phyloP scores from a whole-genome alignment of 768 basidiomycete species.

The Leccinum broughii region DNA sequence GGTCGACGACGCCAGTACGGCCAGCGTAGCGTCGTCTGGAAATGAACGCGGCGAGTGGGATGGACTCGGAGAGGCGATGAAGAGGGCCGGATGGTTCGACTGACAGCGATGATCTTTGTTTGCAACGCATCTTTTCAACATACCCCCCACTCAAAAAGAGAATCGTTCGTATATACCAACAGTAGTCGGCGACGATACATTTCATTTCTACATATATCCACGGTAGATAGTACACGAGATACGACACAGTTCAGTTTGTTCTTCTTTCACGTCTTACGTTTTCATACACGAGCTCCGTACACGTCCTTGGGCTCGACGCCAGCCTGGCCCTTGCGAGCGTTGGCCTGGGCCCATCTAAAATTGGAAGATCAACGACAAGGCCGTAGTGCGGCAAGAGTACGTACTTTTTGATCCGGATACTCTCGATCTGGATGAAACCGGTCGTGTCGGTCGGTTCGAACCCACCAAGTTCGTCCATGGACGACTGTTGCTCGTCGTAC shows the following conservation, averaged over 20 bases:
- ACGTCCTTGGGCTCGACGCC: constrained; percentile 79
- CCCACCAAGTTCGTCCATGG: constrained; percentile 98
- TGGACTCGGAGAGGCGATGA: constrained; percentile 74
- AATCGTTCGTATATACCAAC: not conserved
- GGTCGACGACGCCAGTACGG: not conserved
- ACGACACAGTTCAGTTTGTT: not conserved
- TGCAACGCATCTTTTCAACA: not conserved
- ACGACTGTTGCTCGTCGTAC: constrained; percentile 93
- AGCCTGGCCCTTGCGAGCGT: constrained; percentile 80
- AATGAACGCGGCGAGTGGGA: constrained; percentile 56
- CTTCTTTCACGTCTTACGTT: not conserved
- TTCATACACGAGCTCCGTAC: constrained; percentile 62
- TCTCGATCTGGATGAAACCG: constrained; percentile 97
- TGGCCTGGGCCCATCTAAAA: constrained; percentile 81
- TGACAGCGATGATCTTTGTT: constrained; percentile 12
- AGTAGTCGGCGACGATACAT: not conserved
- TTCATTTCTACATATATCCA: not conserved
- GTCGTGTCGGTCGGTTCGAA: constrained; percentile 96
- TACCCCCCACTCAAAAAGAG: constrained; percentile 4
- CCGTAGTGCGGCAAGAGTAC: constrained; percentile 26
- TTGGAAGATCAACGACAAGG: constrained; percentile 3
- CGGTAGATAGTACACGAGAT: constrained; percentile 9
- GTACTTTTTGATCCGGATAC: constrained; percentile 96
- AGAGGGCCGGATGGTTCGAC: constrained; percentile 74
- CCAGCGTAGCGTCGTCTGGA: constrained; percentile 16